Base-by-base conservation (phyloP, 1,139 yeast genomes). In the Kodamaea arcana region DNA sequence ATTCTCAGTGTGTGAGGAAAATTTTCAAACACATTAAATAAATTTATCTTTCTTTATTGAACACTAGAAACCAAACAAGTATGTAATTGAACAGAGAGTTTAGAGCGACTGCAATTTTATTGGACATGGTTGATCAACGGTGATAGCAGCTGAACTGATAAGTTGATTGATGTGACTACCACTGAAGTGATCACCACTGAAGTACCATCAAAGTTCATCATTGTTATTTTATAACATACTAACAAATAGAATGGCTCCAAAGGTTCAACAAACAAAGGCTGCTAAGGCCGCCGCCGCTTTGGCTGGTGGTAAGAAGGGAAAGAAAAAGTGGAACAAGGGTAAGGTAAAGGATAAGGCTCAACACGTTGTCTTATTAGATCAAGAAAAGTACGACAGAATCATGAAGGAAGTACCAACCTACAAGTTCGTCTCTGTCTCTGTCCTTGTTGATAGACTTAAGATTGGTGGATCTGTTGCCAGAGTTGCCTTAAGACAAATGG, bases 301-400 rank as follows among this genome's bases (percentile, higher is more conserved):
- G 82, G 96, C 97, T 72, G 97, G 97, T 85, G 97, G 97, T 83
- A 92, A 92, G 87, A 88, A 92, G 73, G 88, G 96, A 77, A 92
- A 94, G 88, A 92, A 92, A 95, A 92, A 92, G 96, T 92, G 98
- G 98, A 85, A 94, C 83, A 90, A 92, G 83, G 97, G 97, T 76
- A 88, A 94, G 85, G 96, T 88, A 74, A 94, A 94, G 94, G 99
- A 92, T 78, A 92, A 86, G 95, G 98, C 98, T 62, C 94, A 86
- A 73, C 98, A 92, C 82, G 82, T 88, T 68, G 92, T 92, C 65
- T 78, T 86, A 72, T 80, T 94, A 65, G 98, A 92, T 75, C 97
- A 94, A 79, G 95, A 92, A 60, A 86, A 90, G 71, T 88, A 84
- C 79, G 98, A 92, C 94, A 87, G 96, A 80, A 86, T 92, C 78